Base-by-base conservation (phyloP, 169 alveolate genomes). In the Plasmodium reichenowi region DNA sequence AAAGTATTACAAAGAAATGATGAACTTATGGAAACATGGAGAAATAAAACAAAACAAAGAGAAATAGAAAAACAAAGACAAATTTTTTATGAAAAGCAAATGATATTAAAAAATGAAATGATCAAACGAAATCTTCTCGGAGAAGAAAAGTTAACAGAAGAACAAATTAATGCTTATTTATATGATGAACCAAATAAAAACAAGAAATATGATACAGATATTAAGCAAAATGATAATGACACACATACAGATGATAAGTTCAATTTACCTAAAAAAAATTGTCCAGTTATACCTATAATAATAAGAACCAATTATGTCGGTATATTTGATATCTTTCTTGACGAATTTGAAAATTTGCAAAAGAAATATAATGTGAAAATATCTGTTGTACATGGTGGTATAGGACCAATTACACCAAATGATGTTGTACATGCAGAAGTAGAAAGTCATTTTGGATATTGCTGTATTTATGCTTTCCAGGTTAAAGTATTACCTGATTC, bases 371-470 rank as follows among this genome's bases (percentile, higher is more conserved):
- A 74, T 60, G 96, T 95, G 70, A 88, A 96, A 38, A 93, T 95
- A 29, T 93, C 96, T 1, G 93, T 95, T 22, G 96, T 95, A 8
- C 97, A 95, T 92, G 97, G 97, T 38, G 97, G 97, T 20, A 74
- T 95, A 60, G 97, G 97, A 8, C 96, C 97, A 6, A 80, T 95
- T n/a, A 89, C 93, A 5, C 96, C 97, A 20, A 91, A 88, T 52
- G 98, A 96, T 74, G 92, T 96, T 20, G 96, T 93, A n/a, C 98
- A 96, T 87, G 97, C 98, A 26, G 97, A 94, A 45, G 94, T 96
- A 48, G 98, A 96, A 86, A 94, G 92, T 87, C 78, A 92, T 76
- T 88, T 87, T 67, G 92, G 94, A 26, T 92, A 92, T 66, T 94
- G 97, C 74, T 97, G 97, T 15, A 93, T 96, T 56, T 96, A 96